Base-by-base conservation (phyloP, 306 rosid genomes). In the Quercus berberidifolia region DNA sequence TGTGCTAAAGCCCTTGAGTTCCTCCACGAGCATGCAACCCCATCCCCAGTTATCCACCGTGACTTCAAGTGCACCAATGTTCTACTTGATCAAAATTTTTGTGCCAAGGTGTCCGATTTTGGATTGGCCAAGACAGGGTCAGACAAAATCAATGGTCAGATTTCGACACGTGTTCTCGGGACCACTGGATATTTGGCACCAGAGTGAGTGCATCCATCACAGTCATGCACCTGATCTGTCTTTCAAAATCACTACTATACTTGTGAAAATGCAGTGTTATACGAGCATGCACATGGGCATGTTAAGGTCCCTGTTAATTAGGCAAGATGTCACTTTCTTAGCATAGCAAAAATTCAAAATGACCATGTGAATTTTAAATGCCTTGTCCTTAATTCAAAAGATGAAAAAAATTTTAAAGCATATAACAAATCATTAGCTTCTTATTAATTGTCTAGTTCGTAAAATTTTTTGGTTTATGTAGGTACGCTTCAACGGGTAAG, bases 151-250 rank as follows among this genome's bases (percentile, higher is more conserved):
- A 89, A 96, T 31, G 93, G 96, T 54, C 99, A 88, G 79, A 89
- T 91, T 76, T 96, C 94, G 15, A 96, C 99, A 19, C 87, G 92
- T 71, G 92, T 93, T 73, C 79, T 89, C 41, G 96, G 97, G 96
- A 91, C 97, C 94, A 93, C 98, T 3, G 99, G 97, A 85, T 96
- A 93, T 84, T 73, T 91, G 51, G 99, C 99, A 72, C 99, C 99
- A 85, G 99, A 96, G 99, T 96, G 88, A 93, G 98, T 90, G 54
- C 82, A 63, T 71, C 31, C 60, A 70, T 69, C 55, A 68, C 52
- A 65, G 77, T 77, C 65, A 76, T 74, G 54, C 77, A 63, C 73
- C 77, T 12, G 17, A 49, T 49, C 73, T 74, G 30, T 76, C 52
- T 68, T 78, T 75, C 80, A 75, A 77, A 77, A 62, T 55, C 84